These are phyloP conservation scores for Pneumocystis carinii DNA, from an alignment of 1,139 yeast species.

Conservation along the genomic window DNA sequence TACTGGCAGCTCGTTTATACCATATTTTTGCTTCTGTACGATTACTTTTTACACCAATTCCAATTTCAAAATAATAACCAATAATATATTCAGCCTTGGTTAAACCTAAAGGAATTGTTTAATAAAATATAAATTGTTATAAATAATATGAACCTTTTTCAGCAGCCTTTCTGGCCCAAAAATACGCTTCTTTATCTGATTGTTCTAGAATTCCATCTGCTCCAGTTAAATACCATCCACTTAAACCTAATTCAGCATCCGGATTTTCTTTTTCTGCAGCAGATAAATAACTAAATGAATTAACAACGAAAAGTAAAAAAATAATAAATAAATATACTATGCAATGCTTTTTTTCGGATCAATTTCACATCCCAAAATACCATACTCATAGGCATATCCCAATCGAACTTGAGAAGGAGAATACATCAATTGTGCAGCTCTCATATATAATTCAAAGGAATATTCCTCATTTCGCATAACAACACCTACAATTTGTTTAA, in stretches of 20 bases:
- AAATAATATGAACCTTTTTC: conserved; percentile 37
- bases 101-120: conserved; percentile 19
- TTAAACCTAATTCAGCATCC: conserved; percentile 74
- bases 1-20: conserved; percentile 42
- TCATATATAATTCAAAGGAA: conserved; percentile 57
- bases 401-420: conserved; percentile 72
- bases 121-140: not conserved
- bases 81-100: conserved; percentile 73
- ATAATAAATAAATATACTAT: conserved; percentile 51
- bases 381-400: conserved; percentile 79
- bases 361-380: conserved; percentile 50
- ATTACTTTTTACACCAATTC: conserved; percentile 47
- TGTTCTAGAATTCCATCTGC: conserved; percentile 54
- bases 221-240: conserved; percentile 88
- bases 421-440: conserved; percentile 64
- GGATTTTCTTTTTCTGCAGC: conserved; percentile 47
- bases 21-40: conserved; percentile 36
- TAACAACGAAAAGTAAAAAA: conserved; percentile 37
- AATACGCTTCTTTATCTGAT: conserved; percentile 62
- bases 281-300: not conserved
- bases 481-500: conserved; percentile 9
- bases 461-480: conserved; percentile 17
- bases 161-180: conserved; percentile 82
- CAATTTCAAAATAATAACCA: conserved; percentile 69
- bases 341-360: conserved; percentile 68